phyloP scores from a whole-genome alignment of 139 green algal species.

The Raphidocelis subcapitata region DNA sequence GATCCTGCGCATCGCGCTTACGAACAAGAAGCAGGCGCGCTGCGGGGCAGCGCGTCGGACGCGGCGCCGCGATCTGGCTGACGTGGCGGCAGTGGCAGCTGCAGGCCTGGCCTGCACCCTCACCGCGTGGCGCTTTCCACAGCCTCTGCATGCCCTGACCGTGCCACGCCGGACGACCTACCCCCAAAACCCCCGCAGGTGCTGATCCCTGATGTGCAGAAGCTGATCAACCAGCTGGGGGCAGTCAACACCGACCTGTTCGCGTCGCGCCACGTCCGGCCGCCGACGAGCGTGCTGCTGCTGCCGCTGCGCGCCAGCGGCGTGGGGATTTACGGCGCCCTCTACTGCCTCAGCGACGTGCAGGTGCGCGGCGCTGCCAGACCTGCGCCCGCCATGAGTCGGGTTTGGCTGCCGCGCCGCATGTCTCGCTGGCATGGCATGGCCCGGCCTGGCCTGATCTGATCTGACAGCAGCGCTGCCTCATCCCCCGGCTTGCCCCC shows the following conservation, averaged over 20 bases:
- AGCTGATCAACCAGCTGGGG: slow-evolving; percentile 64
- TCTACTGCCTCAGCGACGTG: slow-evolving; percentile 54
- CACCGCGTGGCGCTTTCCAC: not conserved
- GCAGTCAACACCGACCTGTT: slow-evolving; percentile 59
- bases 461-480: too few relatives aligned
- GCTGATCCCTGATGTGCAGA: slow-evolving; percentile 64
- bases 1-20: slow-evolving; percentile 57
- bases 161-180: too few relatives aligned
- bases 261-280: slow-evolving; percentile 55
- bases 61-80: not conserved
- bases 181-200: too few relatives aligned
- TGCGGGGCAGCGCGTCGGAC: too few relatives aligned
- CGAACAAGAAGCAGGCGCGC: slow-evolving; percentile 58
- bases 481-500: too few relatives aligned
- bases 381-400: too few relatives aligned
- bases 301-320: slow-evolving; percentile 50
- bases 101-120: not conserved
- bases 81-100: not conserved
- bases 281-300: slow-evolving; percentile 53
- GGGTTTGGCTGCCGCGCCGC: too few relatives aligned
- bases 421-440: too few relatives aligned
- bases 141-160: too few relatives aligned
- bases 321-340: slow-evolving; percentile 45
- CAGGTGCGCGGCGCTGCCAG: slow-evolving; percentile 4
- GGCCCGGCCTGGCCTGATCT: too few relatives aligned